Evolutionary conservation across 2,329 filamentous ascomycete species (phyloP), one percentile per base, ranked within the genome.

Genomic region (Colletotrichum acutatum): DNA sequence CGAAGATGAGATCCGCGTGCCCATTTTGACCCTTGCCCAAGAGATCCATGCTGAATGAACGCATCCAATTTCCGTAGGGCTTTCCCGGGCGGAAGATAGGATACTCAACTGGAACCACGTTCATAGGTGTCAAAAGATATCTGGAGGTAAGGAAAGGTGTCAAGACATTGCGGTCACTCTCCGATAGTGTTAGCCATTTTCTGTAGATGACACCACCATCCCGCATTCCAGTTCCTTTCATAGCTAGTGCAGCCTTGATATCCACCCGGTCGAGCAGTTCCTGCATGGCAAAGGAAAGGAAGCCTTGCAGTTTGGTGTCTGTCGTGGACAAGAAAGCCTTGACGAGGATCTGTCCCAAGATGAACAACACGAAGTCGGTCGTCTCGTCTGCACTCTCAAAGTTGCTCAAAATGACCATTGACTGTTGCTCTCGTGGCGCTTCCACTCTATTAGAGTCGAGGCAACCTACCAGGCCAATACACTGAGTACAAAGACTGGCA

Each of bases 251-350:
- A 12, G 88, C 85, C 71, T 87, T 91, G 78, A 98, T 92, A 32
- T 93, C 92, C 78, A 93, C 94, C 76, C 92, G 91, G 57, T 92
- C 91, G 4, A 98, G 88, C 53, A 98, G 88, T 78, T 97, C 93
- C 82, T 99, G 97, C 91, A 99, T 98, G 2, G 93, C 94, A 82
- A 94, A 99, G 1, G 96, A 96, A 22, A 99, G 87, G 79, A 97
- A 98, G 0, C 95, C 95, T 81, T 98, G 97, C 6, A 95, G 89
- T 75, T 91, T 92, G 2, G 95, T 93, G 80, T 98, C 97, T 0
- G 93, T 97, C 1, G 94, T 93, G 1, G 96, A 97, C 56, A 97
- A 86, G 79, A 99, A 99, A 0, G 95, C 93, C 74, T 95, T 95
- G 30, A 98, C 95, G 12, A 99, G 86, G 8, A 98, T 93, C 79